Base-by-base conservation (phyloP, 805 yeast species). In the Hanseniaspora mollemarum region DNA sequence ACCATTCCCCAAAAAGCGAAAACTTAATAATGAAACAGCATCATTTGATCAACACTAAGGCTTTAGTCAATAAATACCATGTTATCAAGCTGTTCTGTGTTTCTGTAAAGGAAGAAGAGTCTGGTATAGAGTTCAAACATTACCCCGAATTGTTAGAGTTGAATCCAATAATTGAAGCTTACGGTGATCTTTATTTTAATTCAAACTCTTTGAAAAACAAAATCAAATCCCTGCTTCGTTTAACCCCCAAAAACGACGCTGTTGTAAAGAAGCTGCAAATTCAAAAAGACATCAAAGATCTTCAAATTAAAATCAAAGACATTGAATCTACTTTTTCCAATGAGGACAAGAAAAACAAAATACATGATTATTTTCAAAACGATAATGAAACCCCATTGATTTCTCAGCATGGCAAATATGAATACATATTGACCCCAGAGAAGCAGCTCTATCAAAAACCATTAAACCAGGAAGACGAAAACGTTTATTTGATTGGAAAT, bases 121-220 rank as follows among this genome's bases (percentile, higher is more conserved):
- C 40, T 24, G 26, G 21, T 54, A 43, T 51, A 0, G 61, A 76
- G 6, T 64, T 82, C 57, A 57, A 62, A 1, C 68, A 70, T 40
- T 64, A 82, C 60, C 61, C 71, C 6, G 61, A 70, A 5, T 21
- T 45, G 6, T 4, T 9, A 5, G 18, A 26, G n/a, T 19, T 48
- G 12, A 45, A 48, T 40, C 18, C 13, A 6, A 48, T 48, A 5
- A 24, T 48, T 40, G 21, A 31, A 15, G 28, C 29, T 9, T 48
- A 48, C 16, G 51, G 45, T 25, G 19, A 32, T n/a, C n/a, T 28
- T 3, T 48, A 39, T 19, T 39, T 9, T 15, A 26, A 39, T 10
- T 21, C 26, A 4, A 15, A 38, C 15, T 21, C 41, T 15, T 22
- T 38, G 6, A 22, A 3, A 12, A 21, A 38, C 16, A 38, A 21